A percentile compares a stretch with the other conserved stretches of the same genome.
These are phyloP conservation scores for Rosa rugosa DNA, from an alignment of 306 rosid species.

Conservation along the genomic window DNA sequence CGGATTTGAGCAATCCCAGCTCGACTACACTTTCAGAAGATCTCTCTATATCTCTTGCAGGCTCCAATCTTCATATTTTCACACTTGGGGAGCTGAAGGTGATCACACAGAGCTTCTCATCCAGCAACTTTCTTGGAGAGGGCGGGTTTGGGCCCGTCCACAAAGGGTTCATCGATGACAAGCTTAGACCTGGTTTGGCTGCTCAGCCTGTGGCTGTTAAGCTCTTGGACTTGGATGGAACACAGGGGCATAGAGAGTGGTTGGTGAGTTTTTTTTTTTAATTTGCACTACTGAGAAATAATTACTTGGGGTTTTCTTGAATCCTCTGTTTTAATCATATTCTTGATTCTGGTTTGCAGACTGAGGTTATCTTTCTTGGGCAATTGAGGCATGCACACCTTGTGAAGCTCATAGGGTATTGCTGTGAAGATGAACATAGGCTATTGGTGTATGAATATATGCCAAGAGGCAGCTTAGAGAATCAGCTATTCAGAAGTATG, in stretches of 20 bases:
- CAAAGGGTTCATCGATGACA: conserved; percentile 91
- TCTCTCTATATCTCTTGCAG: conserved; percentile 75
- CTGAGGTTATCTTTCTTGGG: conserved; percentile 91
- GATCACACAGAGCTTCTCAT: conserved; percentile 70
- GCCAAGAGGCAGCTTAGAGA: conserved; percentile 96
- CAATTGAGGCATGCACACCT: conserved; percentile 83
- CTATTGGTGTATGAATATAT: conserved; percentile 78
- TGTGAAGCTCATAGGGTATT: conserved; percentile 88
- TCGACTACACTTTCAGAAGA: conserved; percentile 60
- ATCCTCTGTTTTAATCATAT: conserved; percentile 19
- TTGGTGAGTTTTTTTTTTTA: conserved; percentile 52
- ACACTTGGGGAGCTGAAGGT: conserved; percentile 77
- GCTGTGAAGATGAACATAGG: conserved; percentile 92
- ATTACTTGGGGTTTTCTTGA: background rate
- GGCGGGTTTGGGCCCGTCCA: conserved; percentile 99
- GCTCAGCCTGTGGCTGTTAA: conserved; percentile 96
- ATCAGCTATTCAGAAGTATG: conserved; percentile 87
- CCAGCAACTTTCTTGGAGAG: conserved; percentile 77
- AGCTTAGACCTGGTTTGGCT: conserved; percentile 62
- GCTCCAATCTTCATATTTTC: conserved; percentile 67
- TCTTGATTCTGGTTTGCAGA: conserved; percentile 37
- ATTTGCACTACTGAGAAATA: background rate
- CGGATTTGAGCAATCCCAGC: conserved; percentile 76
- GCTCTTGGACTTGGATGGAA: conserved; percentile 80
- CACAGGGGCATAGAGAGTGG: conserved; percentile 98